A percentile compares a stretch with the other conserved stretches of the same genome.
These are phyloP conservation scores for Tricholoma hemisulphureum DNA, from an alignment of 768 basidiomycete genomes.

Conservation along the genomic window DNA sequence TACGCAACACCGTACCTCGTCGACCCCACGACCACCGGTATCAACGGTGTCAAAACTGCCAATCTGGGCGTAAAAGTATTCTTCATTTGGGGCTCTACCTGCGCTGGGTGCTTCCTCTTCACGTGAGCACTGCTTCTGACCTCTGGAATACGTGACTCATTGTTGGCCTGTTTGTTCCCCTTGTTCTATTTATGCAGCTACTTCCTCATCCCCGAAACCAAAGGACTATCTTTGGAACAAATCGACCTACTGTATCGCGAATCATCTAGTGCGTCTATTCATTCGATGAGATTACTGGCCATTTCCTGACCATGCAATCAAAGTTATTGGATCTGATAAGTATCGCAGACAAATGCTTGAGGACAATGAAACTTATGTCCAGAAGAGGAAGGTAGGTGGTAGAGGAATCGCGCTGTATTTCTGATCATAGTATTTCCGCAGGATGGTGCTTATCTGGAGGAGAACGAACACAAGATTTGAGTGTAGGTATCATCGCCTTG, in stretches of 20 bases:
- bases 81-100: constrained; percentile 80
- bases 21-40: constrained; percentile 24
- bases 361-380: constrained; percentile 15
- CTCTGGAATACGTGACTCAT: background rate
- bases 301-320: background rate
- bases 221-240: constrained; percentile 26
- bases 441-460: background rate
- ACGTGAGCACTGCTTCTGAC: constrained; percentile 54
- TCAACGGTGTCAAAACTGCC: constrained; percentile 33
- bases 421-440: background rate
- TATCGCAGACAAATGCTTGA: constrained; percentile 18
- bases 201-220: constrained; percentile 24
- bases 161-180: background rate
- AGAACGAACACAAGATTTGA: no score
- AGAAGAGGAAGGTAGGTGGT: background rate
- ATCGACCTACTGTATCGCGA: constrained; percentile 26
- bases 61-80: constrained; percentile 72
- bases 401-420: background rate
- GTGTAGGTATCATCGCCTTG: no score
- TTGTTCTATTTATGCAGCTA: constrained; percentile 11
- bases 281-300: background rate
- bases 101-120: constrained; percentile 68
- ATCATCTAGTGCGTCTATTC: constrained; percentile 13
- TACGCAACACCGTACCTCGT: constrained; percentile 55
- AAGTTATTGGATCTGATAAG: constrained; percentile 18